These are phyloP conservation scores for Microascus cirrosus DNA, from an alignment of 2,329 filamentous ascomycete genomes.

Conservation along the genomic window DNA sequence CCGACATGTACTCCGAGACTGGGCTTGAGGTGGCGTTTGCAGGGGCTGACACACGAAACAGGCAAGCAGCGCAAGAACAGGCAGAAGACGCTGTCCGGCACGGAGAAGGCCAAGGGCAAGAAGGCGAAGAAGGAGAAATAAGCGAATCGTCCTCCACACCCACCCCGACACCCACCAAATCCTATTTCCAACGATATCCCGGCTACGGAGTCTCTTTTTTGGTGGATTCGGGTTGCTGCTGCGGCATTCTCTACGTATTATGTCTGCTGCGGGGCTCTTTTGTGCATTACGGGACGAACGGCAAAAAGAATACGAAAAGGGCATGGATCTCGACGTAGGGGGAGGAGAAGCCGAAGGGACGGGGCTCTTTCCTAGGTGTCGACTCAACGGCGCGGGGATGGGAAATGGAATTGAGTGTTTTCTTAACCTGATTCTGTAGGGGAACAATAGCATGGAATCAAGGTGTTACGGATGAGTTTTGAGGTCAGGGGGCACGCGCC, in stretches of 20 bases:
- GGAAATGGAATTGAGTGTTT: not conserved
- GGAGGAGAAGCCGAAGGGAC: not conserved
- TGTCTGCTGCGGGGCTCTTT: not conserved
- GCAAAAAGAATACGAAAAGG: not conserved
- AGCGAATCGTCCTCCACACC: conserved; percentile 26
- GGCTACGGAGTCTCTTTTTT: not conserved
- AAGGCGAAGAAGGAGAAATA: conserved; percentile 92
- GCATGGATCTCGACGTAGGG: not conserved
- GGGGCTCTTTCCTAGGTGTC: not conserved
- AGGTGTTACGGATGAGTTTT: conserved; percentile 4
- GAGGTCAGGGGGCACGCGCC: not conserved
- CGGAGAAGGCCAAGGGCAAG: conserved; percentile 95
- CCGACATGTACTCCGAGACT: too few relatives aligned
- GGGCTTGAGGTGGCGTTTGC: too few relatives aligned
- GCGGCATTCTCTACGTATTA: not conserved
- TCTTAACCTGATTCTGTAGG: conserved; percentile 1
- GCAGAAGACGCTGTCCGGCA: conserved; percentile 95
- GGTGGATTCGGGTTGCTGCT: not conserved
- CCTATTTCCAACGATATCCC: conserved; percentile 1
- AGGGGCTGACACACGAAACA: conserved; percentile 28
- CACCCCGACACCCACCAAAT: conserved; percentile 10
- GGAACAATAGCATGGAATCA: conserved; percentile 5
- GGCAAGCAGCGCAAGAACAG: conserved; percentile 99
- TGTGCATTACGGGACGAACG: not conserved
- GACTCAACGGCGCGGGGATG: conserved; percentile 1